A percentile compares a stretch with the other conserved stretches of the same genome.
These are phyloP conservation scores for Fistulinella prunicolor DNA, from an alignment of 768 basidiomycete genomes.

Conservation along the genomic window DNA sequence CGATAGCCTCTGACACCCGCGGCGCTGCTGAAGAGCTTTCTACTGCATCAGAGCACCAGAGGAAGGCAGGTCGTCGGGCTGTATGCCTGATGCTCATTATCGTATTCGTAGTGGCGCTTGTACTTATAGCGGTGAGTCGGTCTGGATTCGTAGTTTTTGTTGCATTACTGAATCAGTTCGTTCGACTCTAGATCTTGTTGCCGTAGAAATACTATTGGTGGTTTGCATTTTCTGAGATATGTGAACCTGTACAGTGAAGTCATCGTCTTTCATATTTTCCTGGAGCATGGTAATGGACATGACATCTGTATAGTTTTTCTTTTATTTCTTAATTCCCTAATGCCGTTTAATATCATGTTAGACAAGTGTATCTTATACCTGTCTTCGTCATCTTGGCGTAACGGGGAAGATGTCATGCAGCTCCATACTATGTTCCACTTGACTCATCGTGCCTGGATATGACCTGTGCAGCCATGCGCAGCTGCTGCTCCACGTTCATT, in stretches of 20 bases:
- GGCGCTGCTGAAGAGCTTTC: conserved; percentile 84
- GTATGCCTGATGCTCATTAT: conserved; percentile 88
- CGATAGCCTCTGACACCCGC: conserved; percentile 77
- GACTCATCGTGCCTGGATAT: no score
- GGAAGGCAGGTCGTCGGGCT: conserved; percentile 87
- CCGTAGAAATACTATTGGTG: conserved; percentile 13
- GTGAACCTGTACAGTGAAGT: conserved; percentile 9
- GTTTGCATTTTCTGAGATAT: conserved; percentile 1
- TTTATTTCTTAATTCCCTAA: conserved; percentile 29
- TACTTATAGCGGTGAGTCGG: conserved; percentile 82
- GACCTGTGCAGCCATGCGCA: no score
- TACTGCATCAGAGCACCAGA: conserved; percentile 90
- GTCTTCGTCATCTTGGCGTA: no score
- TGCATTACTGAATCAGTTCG: not conserved
- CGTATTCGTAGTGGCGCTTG: conserved; percentile 80
- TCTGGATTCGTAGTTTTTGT: not conserved
- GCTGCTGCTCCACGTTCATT: no score
- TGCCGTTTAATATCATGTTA: no score
- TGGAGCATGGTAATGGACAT: conserved; percentile 15
- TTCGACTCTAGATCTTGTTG: conserved; percentile 20
- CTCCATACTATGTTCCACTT: no score
- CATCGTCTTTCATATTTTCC: not conserved
- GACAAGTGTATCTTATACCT: no score
- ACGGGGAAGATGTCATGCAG: no score
- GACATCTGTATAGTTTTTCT: conserved; percentile 14